These are phyloP conservation scores for Penicillium samsonianum DNA, from an alignment of 495 filamentous ascomycete species.

Conservation along the genomic window DNA sequence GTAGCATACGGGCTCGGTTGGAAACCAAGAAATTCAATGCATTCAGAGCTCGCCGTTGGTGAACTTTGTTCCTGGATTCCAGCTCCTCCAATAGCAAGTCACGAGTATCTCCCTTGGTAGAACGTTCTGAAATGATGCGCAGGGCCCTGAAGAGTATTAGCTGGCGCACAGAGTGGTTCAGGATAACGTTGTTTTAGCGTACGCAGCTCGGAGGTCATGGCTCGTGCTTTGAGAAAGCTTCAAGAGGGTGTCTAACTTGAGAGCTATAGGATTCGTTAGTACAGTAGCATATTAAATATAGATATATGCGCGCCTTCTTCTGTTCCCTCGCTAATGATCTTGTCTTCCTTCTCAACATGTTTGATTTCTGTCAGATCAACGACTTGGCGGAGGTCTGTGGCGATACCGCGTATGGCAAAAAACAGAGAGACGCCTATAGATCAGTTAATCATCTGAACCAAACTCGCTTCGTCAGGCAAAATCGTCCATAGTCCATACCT, in stretches of 20 bases:
- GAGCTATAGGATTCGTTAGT: constrained; percentile 31
- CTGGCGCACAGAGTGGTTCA: background rate
- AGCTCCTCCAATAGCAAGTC: constrained; percentile 46
- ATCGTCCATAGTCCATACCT: constrained; percentile 38
- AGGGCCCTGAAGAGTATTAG: constrained; percentile 39
- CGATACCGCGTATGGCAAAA: constrained; percentile 48
- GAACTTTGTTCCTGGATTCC: constrained; percentile 35
- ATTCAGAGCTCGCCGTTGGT: constrained; percentile 42
- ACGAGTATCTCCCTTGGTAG: constrained; percentile 44
- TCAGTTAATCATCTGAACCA: constrained; percentile 8
- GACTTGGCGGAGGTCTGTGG: constrained; percentile 46
- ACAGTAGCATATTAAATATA: background rate
- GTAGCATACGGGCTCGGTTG: constrained; percentile 42
- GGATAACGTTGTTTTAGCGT: constrained; percentile 22
- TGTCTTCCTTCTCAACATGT: constrained; percentile 46
- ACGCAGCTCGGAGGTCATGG: constrained; percentile 54
- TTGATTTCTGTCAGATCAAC: constrained; percentile 52
- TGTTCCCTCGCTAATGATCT: constrained; percentile 48
- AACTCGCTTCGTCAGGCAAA: background rate
- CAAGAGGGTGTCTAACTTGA: constrained; percentile 53
- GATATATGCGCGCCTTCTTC: constrained; percentile 42
- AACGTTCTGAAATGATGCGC: constrained; percentile 52
- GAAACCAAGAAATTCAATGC: constrained; percentile 48
- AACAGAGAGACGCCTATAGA: constrained; percentile 49
- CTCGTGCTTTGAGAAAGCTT: constrained; percentile 52